Percentiles rank a stretch among this genome's conserved stretches.
These are phyloP conservation scores for Durio zibethinus DNA, from an alignment of 345 rosid species.

Conservation along the genomic window DNA sequence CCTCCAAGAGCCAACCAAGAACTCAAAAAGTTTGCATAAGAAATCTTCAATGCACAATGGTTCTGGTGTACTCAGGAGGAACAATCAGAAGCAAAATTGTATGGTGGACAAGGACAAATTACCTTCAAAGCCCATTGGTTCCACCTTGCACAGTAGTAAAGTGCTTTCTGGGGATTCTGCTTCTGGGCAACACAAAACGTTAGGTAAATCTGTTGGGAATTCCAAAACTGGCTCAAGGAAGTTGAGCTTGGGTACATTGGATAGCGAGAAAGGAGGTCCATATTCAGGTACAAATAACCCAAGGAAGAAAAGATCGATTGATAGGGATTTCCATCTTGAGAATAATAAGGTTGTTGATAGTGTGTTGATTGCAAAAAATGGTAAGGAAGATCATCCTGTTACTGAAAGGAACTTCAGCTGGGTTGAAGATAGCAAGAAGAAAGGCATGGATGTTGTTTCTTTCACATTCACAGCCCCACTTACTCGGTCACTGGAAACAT, in stretches of 20 bases:
- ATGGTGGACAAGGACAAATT: conserved; percentile 40
- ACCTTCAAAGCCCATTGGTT: conserved; percentile 34
- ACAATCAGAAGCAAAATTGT: conserved; percentile 85
- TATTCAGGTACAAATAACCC: conserved; percentile 37
- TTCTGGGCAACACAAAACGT: conserved; percentile 33
- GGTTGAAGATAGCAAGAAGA: conserved; percentile 57
- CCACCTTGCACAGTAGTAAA: conserved; percentile 44
- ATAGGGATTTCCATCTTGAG: conserved; percentile 38
- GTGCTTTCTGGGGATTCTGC: conserved; percentile 33
- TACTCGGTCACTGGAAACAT: conserved; percentile 41
- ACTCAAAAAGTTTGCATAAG: conserved; percentile 48
- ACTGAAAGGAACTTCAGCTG: conserved; percentile 36
- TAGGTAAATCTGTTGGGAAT: conserved; percentile 33
- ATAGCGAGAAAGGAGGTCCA: conserved; percentile 39
- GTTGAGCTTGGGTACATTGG: conserved; percentile 35
- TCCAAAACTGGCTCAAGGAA: conserved; percentile 58
- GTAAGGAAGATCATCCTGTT: conserved; percentile 33
- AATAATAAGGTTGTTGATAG: conserved; percentile 38
- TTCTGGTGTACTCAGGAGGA: conserved; percentile 72
- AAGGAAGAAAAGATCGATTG: conserved; percentile 66
- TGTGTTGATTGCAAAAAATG: conserved; percentile 26
- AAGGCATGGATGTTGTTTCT: conserved; percentile 74
- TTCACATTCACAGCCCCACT: conserved; percentile 77
- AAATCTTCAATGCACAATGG: conserved; percentile 33
- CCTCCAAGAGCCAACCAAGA: conserved; percentile 54